Conservation (phyloP, 176 grass and related monocot genomes). For the Aegilops tauschii region DNA sequence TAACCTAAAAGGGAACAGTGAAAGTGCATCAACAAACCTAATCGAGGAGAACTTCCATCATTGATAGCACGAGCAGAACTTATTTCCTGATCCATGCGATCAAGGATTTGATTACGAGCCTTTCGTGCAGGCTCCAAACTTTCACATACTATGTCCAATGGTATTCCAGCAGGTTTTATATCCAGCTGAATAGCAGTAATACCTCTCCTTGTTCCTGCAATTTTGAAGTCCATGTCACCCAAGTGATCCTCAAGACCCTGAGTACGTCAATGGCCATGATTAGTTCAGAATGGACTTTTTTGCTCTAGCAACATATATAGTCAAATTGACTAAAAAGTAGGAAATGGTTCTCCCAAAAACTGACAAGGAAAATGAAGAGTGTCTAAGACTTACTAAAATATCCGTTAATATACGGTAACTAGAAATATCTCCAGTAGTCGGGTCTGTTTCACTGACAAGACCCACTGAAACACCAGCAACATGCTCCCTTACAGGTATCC, state of each 20-base stretch:
- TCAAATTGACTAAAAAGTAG: background rate
- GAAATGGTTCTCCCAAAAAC: slow-evolving; percentile 1
- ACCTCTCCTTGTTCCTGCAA: slow-evolving; percentile 92
- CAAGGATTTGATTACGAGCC: slow-evolving; percentile 86
- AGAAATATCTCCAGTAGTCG: slow-evolving; percentile 63
- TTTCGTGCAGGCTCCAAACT: slow-evolving; percentile 81
- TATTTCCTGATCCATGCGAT: slow-evolving; percentile 91
- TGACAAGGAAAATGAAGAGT: background rate
- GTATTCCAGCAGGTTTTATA: slow-evolving; percentile 99
- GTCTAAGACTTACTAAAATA: slow-evolving; percentile 67
- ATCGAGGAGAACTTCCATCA: slow-evolving; percentile 73
- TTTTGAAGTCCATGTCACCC: slow-evolving; percentile 99
- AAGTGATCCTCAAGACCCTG: slow-evolving; percentile 98
- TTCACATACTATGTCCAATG: slow-evolving; percentile 92
- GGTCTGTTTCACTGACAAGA: slow-evolving; percentile 78
- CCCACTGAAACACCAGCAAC: slow-evolving; percentile 98
- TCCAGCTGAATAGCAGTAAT: slow-evolving; percentile 97
- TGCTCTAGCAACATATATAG: background rate
- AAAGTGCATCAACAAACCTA: slow-evolving; percentile 51
- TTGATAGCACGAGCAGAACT: slow-evolving; percentile 67
- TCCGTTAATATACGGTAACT: slow-evolving; percentile 91
- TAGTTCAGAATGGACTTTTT: slow-evolving; percentile 11
- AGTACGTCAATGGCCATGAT: slow-evolving; percentile 13
- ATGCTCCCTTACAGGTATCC: slow-evolving; percentile 98
- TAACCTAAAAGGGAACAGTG: background rate